Percentiles rank a stretch among this genome's conserved stretches.
phyloP scores from a whole-genome alignment of 495 filamentous ascomycete genomes.

The Lophium mytilinum region DNA sequence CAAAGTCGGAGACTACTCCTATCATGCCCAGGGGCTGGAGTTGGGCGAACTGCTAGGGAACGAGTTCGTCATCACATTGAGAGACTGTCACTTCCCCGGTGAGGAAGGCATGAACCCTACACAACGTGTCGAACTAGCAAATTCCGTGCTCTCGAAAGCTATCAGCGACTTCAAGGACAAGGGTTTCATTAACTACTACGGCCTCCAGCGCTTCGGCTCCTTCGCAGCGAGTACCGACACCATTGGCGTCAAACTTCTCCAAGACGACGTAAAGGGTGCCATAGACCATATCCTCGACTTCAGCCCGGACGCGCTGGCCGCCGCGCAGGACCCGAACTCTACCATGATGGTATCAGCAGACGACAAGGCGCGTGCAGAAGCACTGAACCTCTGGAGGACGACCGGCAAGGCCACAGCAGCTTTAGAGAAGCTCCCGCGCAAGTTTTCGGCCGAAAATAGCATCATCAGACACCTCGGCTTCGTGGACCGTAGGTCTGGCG shows the following conservation, averaged over 20 bases:
- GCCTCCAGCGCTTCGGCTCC: conserved; percentile 87
- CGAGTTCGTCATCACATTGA: conserved; percentile 82
- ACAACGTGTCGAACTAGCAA: conserved; percentile 32
- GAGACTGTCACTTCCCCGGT: conserved; percentile 62
- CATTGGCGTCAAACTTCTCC: conserved; percentile 73
- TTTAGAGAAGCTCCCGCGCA: conserved; percentile 61
- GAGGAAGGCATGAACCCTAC: conserved; percentile 37
- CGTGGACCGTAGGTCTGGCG: conserved; percentile 23
- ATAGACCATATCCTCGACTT: conserved; percentile 64
- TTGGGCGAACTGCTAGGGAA: conserved; percentile 83
- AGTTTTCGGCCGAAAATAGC: conserved; percentile 68
- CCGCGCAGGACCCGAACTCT: conserved; percentile 33
- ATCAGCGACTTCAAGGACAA: conserved; percentile 47
- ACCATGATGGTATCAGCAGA: conserved; percentile 49
- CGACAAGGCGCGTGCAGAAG: conserved; percentile 66
- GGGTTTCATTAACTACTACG: conserved; percentile 95
- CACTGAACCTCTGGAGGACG: conserved; percentile 60
- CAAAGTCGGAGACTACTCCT: conserved; percentile 68
- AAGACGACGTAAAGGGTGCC: conserved; percentile 70
- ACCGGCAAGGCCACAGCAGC: conserved; percentile 49
- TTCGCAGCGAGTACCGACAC: conserved; percentile 73
- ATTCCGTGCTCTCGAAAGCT: conserved; percentile 49
- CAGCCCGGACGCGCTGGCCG: conserved; percentile 41
- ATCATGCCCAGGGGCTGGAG: conserved; percentile 58
- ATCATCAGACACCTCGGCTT: conserved; percentile 65